Evolutionary conservation across 192 early-diverging fungal genomes (phyloP).

Genomic region (Kappamyces sp.): DNA sequence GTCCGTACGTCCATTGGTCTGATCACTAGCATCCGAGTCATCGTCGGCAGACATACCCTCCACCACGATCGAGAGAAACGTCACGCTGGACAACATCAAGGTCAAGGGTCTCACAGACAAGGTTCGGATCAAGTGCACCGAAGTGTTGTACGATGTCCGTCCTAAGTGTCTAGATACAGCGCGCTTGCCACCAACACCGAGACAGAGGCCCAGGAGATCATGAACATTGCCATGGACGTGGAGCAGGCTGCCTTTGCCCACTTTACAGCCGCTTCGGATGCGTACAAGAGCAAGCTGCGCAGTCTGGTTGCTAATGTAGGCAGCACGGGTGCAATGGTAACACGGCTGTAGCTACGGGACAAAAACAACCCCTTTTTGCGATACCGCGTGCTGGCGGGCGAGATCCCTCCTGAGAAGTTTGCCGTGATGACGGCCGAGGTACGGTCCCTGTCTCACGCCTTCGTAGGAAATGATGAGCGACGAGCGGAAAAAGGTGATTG

Average conservation of each 20-base stretch:
- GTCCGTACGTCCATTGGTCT: constrained; percentile 12
- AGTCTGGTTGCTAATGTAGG: constrained; percentile 61
- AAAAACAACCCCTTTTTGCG: constrained; percentile 74
- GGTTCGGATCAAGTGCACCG: constrained; percentile 71
- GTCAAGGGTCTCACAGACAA: constrained; percentile 51
- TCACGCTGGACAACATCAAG: constrained; percentile 52
- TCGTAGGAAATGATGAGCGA: constrained; percentile 86
- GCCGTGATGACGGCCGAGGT: constrained; percentile 67
- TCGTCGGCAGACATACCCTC: not conserved
- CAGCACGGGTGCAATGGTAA: too few relatives aligned
- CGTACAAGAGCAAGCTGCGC: constrained; percentile 71
- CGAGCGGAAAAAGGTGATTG: constrained; percentile 49
- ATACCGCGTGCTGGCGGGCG: constrained; percentile 59
- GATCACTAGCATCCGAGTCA: not conserved
- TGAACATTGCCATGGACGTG: constrained; percentile 21
- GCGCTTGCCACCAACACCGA: constrained; percentile 4
- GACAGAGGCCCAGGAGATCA: not conserved
- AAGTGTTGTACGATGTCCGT: constrained; percentile 76
- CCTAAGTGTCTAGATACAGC: constrained; percentile 49
- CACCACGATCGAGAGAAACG: constrained; percentile 40
- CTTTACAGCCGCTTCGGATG: constrained; percentile 32
- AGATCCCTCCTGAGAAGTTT: constrained; percentile 58
- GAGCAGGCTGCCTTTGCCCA: constrained; percentile 60
- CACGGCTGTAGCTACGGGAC: constrained; percentile 26
- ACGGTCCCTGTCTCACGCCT: not conserved